Evolutionary conservation across 495 filamentous ascomycete genomes (phyloP), one percentile per base, ranked within the genome.

Genomic region (Penicillium fimorum): DNA sequence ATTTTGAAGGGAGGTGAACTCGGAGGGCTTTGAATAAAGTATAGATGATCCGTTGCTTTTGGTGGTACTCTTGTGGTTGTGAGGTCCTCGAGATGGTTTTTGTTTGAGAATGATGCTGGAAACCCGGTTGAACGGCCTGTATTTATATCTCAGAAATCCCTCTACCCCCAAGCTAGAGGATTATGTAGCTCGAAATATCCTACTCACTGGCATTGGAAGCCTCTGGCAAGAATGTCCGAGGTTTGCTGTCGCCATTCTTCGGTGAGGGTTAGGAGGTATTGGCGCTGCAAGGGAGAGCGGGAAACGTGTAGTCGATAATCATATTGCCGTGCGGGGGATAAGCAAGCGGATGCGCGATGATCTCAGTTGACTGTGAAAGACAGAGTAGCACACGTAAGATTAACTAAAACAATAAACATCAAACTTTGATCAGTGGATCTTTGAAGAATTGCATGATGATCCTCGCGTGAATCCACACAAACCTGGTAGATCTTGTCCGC

Each of bases 281-380:
- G 15, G 6, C 4, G 75, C 84, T 53, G 83, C 69, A 50, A 85
- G 74, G 29, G 83, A 83, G 43, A 38, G 18, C 5, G 10, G 35
- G 47, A 51, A 67, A 65, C 62, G 59, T 65, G 65, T 43, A 48
- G 48, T 44, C 41, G 24, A 56, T 15, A 55, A 56, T 50, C 54
- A 54, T 54, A 29, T 43, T 49, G 52, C 65, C 65, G 62, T 67
- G 62, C 59, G 62, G 59, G 57, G 59, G 48, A 61, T 47, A 47
- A 52, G 37, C 37, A 32, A 51, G 18, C n/a, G 24, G 20, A 46
- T 50, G 55, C 55, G n/a, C 18, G 33, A 58, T 64, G 55, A 64
- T 50, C 49, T 61, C 55, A 56, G 40, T 37, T 20, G n/a, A 8
- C 29, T 8, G 18, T 27, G 12, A 32, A 12, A 6, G 7, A 17